Conservation (phyloP, 108 stramenopile genomes). For the Cyclostephanos tholiformis region DNA sequence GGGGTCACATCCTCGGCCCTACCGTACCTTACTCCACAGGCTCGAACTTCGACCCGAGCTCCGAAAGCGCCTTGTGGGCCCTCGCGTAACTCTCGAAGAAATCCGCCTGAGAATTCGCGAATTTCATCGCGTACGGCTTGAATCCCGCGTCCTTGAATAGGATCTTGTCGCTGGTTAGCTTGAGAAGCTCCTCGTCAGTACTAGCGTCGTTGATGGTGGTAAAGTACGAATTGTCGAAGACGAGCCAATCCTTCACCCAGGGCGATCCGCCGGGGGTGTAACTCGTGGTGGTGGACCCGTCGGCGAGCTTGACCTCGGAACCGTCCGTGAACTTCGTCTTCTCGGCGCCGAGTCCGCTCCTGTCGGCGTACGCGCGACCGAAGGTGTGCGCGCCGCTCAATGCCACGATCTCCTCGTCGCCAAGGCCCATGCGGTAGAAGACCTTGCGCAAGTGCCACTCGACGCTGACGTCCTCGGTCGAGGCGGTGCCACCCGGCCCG, state of each 20-base stretch:
- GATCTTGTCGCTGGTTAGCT: constrained; percentile 76
- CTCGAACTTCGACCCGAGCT: constrained; percentile 88
- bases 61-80: constrained; percentile 91
- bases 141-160: constrained; percentile 79
- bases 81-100: constrained; percentile 93
- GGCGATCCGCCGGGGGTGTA: constrained; percentile 88
- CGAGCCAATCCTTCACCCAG: constrained; percentile 78
- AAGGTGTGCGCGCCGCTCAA: constrained; percentile 93
- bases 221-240: constrained; percentile 92
- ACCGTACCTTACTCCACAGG: constrained; percentile 59
- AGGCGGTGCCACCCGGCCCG: constrained; percentile 58
- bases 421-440: constrained; percentile 94
- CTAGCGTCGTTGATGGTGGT: constrained; percentile 55
- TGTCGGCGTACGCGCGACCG: constrained; percentile 84
- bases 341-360: constrained; percentile 82
- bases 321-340: constrained; percentile 96
- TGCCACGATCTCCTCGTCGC: constrained; percentile 94
- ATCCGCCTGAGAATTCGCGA: constrained; percentile 84
- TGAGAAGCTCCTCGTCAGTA: constrained; percentile 70
- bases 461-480: constrained; percentile 56
- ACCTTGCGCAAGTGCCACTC: constrained; percentile 88
- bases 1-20: neutral
- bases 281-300: constrained; percentile 80
- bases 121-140: constrained; percentile 70
- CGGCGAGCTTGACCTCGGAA: constrained; percentile 67